Percentiles rank a stretch among this genome's conserved stretches.
These are phyloP conservation scores for Cerioporus squamosus DNA, from an alignment of 1,284 basidiomycete species.

Conservation along the genomic window DNA sequence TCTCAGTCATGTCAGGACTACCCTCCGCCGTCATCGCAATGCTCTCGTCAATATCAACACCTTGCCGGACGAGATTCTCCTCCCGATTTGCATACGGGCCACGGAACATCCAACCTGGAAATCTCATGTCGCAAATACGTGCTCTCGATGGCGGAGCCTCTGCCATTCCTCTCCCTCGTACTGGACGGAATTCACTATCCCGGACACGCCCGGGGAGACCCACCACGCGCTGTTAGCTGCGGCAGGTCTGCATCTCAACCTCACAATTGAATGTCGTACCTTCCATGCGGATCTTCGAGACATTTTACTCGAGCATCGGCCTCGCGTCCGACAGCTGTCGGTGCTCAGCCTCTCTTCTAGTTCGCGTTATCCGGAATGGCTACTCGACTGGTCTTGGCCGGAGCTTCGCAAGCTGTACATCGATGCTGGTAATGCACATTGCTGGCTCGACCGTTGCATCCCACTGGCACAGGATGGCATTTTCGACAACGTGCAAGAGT, in stretches of 20 bases:
- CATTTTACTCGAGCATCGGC: neutral
- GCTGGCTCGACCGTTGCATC: neutral
- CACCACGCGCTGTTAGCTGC: neutral
- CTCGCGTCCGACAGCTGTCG: neutral
- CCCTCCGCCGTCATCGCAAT: neutral
- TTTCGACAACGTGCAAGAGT: neutral
- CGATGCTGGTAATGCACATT: neutral
- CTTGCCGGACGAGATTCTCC: constrained; percentile 2
- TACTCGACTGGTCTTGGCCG: neutral
- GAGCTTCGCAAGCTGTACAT: neutral
- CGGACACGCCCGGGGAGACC: too few relatives aligned
- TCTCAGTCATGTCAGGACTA: neutral
- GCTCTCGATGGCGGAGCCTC: neutral
- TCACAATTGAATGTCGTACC: neutral
- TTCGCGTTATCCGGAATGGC: neutral
- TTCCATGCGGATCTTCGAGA: neutral
- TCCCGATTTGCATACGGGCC: neutral
- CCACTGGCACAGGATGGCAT: neutral
- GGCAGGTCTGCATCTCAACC: neutral
- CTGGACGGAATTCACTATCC: too few relatives aligned
- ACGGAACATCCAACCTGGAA: neutral
- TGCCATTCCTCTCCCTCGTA: neutral
- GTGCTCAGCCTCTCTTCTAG: neutral
- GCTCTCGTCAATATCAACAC: neutral
- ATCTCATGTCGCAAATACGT: neutral